Evolutionary conservation across 176 grass and related monocot genomes (phyloP), one percentile per base, ranked within the genome.

Genomic region (Eleusine coracana): DNA sequence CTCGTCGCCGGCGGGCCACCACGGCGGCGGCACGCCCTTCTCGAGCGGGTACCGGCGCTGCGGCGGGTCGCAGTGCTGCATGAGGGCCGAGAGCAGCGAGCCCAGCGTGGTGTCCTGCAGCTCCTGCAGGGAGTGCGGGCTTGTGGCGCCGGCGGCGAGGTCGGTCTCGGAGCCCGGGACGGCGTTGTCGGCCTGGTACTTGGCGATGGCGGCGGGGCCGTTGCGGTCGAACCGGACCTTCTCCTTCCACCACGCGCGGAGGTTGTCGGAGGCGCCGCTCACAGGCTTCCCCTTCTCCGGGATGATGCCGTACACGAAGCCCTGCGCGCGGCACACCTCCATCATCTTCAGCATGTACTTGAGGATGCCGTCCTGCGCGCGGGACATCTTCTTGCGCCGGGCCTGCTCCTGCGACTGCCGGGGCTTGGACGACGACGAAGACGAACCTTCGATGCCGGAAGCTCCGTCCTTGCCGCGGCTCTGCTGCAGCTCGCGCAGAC

Each of bases 341-440:
- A 99, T 99, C 96, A 99, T 99, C 78, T 99, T 99, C 76, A 99
- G 89, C 96, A 99, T 99, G 93, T 99, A 96, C 81, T 99, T 99
- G 68, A 99, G 90, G 73, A 99, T 99, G 73, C 96, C 96, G 46
- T 99, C 96, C 76, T 99, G 96, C 10, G 96, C 93, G 65, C 96
- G 92, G 2, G 96, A 99, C 96, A 99, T 99, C 91, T 99, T 99
- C 83, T 99, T 99, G 44, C 96, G 92, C 15, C 96, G 92, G 0
- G 96, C 96, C 75, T 99, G 96, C 80, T 99, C 96, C 76, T 92
- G 96, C 11, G 93, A 91, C 85, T 95, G 93, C 12, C 87, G 80
- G 40, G 85, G 90, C 92, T 91, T 94, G 51, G 70, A 25, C 5
- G 61, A 70, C 20, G 66, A 39, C 44, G 27, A 93, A 86, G 55